Evolutionary conservation across 208 protist genomes (phyloP).

Genomic region (Trichomonas vaginalis): DNA sequence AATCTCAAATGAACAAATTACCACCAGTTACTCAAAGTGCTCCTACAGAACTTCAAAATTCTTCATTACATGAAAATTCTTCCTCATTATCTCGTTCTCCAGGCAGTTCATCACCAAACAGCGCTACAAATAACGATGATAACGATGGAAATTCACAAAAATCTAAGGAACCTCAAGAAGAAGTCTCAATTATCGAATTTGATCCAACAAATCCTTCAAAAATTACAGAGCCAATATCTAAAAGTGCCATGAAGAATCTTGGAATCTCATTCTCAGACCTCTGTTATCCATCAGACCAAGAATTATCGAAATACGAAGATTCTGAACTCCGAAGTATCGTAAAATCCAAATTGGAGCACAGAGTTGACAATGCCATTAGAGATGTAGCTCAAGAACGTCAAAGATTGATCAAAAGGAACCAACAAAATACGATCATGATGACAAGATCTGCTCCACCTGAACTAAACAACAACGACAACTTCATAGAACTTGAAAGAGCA

Average conservation of each 20-base stretch:
- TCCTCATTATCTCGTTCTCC: not conserved
- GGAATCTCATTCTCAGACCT: not conserved
- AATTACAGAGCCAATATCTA: not conserved
- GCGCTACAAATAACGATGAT: not conserved
- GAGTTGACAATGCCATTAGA: not conserved
- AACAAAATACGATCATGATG: not conserved
- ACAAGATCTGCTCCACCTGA: not conserved
- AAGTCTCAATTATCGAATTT: not conserved
- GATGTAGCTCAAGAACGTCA: not conserved
- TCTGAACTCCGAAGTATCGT: not conserved
- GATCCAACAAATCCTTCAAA: not conserved
- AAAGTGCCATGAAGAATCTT: not conserved
- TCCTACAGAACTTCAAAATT: not conserved
- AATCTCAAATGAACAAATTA: not conserved
- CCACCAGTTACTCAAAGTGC: not conserved
- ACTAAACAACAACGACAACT: not conserved
- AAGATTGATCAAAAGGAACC: not conserved
- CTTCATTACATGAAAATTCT: not conserved
- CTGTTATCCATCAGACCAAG: not conserved
- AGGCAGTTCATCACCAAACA: not conserved
- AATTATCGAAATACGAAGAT: not conserved
- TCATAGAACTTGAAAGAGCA: not conserved
- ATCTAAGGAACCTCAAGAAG: not conserved
- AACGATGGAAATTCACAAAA: not conserved
- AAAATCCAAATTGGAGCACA: not conserved